phyloP scores from a whole-genome alignment of 2,329 filamentous ascomycete genomes.

The Sporothrix sp. region DNA sequence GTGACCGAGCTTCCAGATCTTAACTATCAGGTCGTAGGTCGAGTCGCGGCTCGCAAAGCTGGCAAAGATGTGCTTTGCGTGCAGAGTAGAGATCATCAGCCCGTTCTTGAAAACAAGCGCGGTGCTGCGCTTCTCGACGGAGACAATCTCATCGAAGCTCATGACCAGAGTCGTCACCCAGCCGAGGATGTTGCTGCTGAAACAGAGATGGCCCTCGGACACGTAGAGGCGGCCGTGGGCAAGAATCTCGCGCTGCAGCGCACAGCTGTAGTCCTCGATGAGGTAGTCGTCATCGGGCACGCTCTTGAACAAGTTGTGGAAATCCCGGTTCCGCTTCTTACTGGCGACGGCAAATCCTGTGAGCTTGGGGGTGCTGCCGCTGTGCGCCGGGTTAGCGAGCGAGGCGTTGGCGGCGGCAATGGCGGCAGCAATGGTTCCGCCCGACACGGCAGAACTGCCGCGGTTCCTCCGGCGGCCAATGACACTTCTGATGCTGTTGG shows the following conservation, averaged over 20 bases:
- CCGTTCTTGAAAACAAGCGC: slow-evolving; percentile 95
- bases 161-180: slow-evolving; percentile 98
- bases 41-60: slow-evolving; percentile 91
- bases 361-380: slow-evolving; percentile 58
- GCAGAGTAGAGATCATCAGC: slow-evolving; percentile 89
- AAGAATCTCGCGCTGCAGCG: slow-evolving; percentile 88
- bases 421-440: slow-evolving; percentile 55
- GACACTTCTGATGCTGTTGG: slow-evolving; percentile 57
- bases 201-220: slow-evolving; percentile 94
- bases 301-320: slow-evolving; percentile 87
- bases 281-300: slow-evolving; percentile 97
- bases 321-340: slow-evolving; percentile 92
- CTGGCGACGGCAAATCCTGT: slow-evolving; percentile 94
- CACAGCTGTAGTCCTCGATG: slow-evolving; percentile 97
- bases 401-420: slow-evolving; percentile 62
- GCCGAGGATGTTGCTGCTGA: slow-evolving; percentile 96
- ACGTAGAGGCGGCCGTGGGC: slow-evolving; percentile 91
- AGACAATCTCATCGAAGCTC: slow-evolving; percentile 95
- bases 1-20: slow-evolving; percentile 96
- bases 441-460: slow-evolving; percentile 67
- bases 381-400: slow-evolving; percentile 52
- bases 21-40: slow-evolving; percentile 93
- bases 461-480: slow-evolving; percentile 57
- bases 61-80: slow-evolving; percentile 91
- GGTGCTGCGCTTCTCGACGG: slow-evolving; percentile 93